phyloP scores from a whole-genome alignment of 2,329 filamentous ascomycete species.

The Phaeosphaeria sp. region DNA sequence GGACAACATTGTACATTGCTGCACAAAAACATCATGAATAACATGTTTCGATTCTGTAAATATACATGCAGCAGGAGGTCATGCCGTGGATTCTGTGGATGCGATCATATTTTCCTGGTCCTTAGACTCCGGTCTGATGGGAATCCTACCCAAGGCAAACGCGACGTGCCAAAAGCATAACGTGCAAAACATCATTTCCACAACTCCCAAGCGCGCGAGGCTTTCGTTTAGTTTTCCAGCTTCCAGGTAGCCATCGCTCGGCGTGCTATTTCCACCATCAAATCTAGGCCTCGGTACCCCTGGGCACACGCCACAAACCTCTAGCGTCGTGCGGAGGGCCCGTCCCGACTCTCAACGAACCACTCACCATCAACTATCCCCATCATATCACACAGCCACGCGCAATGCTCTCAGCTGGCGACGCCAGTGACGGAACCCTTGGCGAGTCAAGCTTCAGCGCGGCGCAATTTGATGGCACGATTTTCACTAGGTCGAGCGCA shows the following conservation, averaged over 20 bases:
- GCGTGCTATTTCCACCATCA: conserved; percentile 5
- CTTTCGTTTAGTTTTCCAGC: neutral
- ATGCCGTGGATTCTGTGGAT: neutral
- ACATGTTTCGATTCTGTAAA: neutral
- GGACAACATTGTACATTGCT: neutral
- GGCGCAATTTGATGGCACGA: neutral
- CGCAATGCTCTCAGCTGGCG: conserved; percentile 20
- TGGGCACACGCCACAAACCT: conserved; percentile 4
- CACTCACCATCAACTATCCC: conserved; percentile 14
- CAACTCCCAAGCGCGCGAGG: neutral
- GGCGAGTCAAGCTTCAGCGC: conserved; percentile 6
- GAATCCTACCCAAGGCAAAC: neutral
- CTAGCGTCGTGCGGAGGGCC: conserved; percentile 5
- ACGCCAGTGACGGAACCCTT: conserved; percentile 5
- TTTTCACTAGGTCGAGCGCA: neutral
- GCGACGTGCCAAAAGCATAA: neutral
- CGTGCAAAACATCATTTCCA: conserved; percentile 12
- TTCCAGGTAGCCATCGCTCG: conserved; percentile 1
- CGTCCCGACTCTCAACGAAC: conserved; percentile 8
- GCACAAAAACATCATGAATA: neutral
- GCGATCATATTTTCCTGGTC: neutral
- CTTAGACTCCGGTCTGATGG: neutral
- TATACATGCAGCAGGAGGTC: neutral
- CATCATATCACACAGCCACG: conserved; percentile 18
- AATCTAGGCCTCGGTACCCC: conserved; percentile 10